Evolutionary conservation across 805 yeast genomes (phyloP), one percentile per base, ranked within the genome.

Genomic region (Debaryomyces prosopidis): DNA sequence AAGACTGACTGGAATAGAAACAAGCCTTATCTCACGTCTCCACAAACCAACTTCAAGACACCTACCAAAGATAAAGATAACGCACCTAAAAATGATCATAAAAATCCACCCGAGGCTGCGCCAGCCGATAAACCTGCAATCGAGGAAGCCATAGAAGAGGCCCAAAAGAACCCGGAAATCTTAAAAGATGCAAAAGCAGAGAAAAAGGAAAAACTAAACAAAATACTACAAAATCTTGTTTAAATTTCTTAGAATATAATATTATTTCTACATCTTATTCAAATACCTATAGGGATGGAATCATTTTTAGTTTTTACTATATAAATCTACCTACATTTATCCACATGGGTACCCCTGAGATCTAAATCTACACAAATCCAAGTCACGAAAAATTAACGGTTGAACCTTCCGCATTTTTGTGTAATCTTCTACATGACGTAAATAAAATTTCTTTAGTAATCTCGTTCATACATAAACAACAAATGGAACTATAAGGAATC

Each of bases 1-100:
- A 70, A 69, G 39, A 84, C 89, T 3, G 87, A 87, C 0, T 85
- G 89, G 88, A 55, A 57, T 33, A 74, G 84, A 47, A 53, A 55
- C 35, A 40, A 46, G n/a, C 58, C 50, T 35, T 65, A 58, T 40
- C 46, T 20, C 10, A 46, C 51, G 20, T 48, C 49, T 20, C 57
- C 59, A 11, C 39, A 45, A 19, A 10, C 41, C 27, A 38, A 26
- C 43, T 20, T 35, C 48, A 3, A 49, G 51, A 9, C 50, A 49
- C 12, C 41, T 16, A 6, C 5, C 4, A 16, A 36, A 7, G 53
- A 54, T 7, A 48, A 57, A 37, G 55, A 52, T 16, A 36, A 47
- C 18, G 48, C 46, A 17, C 42, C 40, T 17, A 42, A 47, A 7
- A 46, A 42, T 20, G 67, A 66, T 52, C 66, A 62, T 44, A 55